These are phyloP conservation scores for Antarctomyces pellizariae DNA, from an alignment of 495 filamentous ascomycete genomes.

Conservation along the genomic window DNA sequence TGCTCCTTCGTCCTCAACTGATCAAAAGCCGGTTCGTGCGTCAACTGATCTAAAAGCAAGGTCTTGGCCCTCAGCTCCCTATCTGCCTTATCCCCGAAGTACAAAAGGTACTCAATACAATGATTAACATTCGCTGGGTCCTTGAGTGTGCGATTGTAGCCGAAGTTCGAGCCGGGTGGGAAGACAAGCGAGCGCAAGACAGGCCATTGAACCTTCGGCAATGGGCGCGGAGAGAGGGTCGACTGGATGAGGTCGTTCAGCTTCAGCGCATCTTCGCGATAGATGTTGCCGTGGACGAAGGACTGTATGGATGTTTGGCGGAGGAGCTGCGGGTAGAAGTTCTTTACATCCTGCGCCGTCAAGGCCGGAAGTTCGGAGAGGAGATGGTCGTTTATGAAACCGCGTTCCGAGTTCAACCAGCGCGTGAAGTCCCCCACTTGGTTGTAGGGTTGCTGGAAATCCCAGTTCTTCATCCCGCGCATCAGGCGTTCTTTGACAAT, in stretches of 20 bases:
- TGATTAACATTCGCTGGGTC: conserved; percentile 91
- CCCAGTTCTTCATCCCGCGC: conserved; percentile 60
- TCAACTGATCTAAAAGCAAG: conserved; percentile 70
- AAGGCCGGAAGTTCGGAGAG: conserved; percentile 52
- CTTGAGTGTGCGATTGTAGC: conserved; percentile 56
- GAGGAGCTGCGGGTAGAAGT: conserved; percentile 61
- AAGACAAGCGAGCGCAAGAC: conserved; percentile 55
- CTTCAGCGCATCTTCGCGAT: conserved; percentile 83
- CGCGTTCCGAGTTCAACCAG: conserved; percentile 54
- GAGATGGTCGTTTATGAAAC: conserved; percentile 63
- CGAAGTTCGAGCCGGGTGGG: conserved; percentile 56
- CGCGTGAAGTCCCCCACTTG: conserved; percentile 71
- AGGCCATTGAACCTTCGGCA: conserved; percentile 63
- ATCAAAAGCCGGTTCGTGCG: conserved; percentile 83
- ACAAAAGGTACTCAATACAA: conserved; percentile 80
- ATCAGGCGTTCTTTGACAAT: conserved; percentile 74
- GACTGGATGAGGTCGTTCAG: conserved; percentile 64
- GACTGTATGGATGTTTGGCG: conserved; percentile 72
- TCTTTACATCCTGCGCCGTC: conserved; percentile 45
- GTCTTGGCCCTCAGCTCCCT: conserved; percentile 46
- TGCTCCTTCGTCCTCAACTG: conserved; percentile 92
- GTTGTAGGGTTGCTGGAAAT: conserved; percentile 67
- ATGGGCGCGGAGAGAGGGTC: conserved; percentile 46
- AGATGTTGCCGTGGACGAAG: conserved; percentile 77
- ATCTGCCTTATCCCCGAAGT: conserved; percentile 50